These are phyloP conservation scores for Phytophthora agathidicida DNA, from an alignment of 352 stramenopile species.

Conservation along the genomic window DNA sequence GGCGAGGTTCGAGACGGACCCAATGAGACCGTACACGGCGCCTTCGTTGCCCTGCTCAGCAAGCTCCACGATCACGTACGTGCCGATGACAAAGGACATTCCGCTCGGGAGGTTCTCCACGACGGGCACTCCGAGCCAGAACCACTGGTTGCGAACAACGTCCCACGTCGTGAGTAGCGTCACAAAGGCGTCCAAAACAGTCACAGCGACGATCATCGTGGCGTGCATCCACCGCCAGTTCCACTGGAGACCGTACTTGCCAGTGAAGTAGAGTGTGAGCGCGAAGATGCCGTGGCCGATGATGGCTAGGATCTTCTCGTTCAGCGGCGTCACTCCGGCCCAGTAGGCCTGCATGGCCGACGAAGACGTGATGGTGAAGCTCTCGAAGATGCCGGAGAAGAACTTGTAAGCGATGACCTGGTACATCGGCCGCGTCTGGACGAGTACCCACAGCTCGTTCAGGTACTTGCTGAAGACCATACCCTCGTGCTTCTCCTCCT, in stretches of 20 bases:
- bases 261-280: constrained; percentile 32
- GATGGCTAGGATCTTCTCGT: constrained; percentile 39
- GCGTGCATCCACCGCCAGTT: constrained; percentile 44
- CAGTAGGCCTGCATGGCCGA: constrained; percentile 46
- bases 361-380: constrained; percentile 36
- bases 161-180: constrained; percentile 44
- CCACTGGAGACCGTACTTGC: constrained; percentile 47
- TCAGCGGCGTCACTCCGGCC: constrained; percentile 36
- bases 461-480: constrained; percentile 46
- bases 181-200: constrained; percentile 32
- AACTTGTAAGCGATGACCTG: constrained; percentile 57
- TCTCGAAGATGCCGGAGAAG: constrained; percentile 46
- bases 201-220: constrained; percentile 34
- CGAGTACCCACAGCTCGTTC: constrained; percentile 36
- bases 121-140: constrained; percentile 43
- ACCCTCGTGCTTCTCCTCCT: constrained; percentile 45
- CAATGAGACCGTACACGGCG: constrained; percentile 44
- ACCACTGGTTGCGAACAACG: constrained; percentile 54
- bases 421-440: constrained; percentile 53
- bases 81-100: constrained; percentile 46
- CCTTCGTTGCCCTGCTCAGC: constrained; percentile 48
- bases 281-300: constrained; percentile 34
- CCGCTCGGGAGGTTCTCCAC: constrained; percentile 38
- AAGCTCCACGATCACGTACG: constrained; percentile 56
- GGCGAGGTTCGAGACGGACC: constrained; percentile 47